Evolutionary conservation across 495 filamentous ascomycete genomes (phyloP), one percentile per base, ranked within the genome.

Genomic region (Penicillium ochrochloron): DNA sequence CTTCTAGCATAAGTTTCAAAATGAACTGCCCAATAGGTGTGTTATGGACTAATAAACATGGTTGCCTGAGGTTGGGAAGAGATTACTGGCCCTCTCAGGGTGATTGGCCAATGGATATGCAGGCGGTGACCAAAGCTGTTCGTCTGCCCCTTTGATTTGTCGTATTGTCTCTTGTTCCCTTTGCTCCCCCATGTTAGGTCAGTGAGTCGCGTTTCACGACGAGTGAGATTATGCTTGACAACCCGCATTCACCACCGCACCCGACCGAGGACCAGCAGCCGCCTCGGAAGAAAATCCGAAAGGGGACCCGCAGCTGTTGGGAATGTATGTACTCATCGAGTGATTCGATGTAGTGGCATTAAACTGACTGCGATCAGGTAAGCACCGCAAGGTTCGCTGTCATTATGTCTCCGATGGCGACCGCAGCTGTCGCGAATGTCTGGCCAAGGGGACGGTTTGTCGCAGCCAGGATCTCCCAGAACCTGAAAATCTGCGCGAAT

Each of bases 281-380:
- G 23, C 57, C 67, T 50, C 70, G 83, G 51, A 81, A 83, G 63
- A 83, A 78, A 66, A 73, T 85, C 46, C 80, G 84, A 31, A 86
- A 84, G 63, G 83, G 83, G 14, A 86, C 83, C 12, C 78, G 80
- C 61, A 85, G 82, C 65, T 86, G 83, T 60, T 83, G 78, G 79
- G 83, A 85, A 76, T 86, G 83, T 84, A 73, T 72, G 74, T 42
- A 34, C 31, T 34, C 31, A 34, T 34, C 31, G 31, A 34, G 31
- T 34, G 31, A 34, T 34, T 34, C 9, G 31, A 34, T 34, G 31
- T 34, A 34, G 31, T 34, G 31, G 31, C 31, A 34, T 34, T 34
- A 34, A 34, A 34, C 31, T 34, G 31, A 34, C 9, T 34, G 3
- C 31, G 9, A 34, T 34, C 31, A 66, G 67, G 60, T 34, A 69